Evolutionary conservation across 1,139 yeast genomes (phyloP), one percentile per base, ranked within the genome.

Genomic region (Lodderomyces metapsilosis): DNA sequence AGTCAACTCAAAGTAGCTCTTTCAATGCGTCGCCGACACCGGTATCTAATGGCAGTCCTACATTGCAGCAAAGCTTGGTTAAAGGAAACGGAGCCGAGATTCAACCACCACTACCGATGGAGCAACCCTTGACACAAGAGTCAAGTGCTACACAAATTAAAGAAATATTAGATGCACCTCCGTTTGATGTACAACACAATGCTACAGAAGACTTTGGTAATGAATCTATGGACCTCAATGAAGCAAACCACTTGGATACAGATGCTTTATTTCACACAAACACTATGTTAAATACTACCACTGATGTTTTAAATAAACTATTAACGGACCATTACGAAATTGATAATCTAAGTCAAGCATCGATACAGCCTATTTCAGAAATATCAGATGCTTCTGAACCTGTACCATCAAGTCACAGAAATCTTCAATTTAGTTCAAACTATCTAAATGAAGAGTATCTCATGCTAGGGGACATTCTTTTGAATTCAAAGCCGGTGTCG

Each of bases 381-480:
- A 15, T 28, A 15, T 15, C 36, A 25, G 12, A 20, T 35, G 15
- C 34, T 13, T n/a, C 20, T 8, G 35, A 16, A 33, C 20, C 30
- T 33, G 33, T 17, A 32, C 27, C 10, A 30, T 39, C 12, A 12
- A 13, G n/a, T 20, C 38, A 25, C 18, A 41, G 39, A 21, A 32
- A 31, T 15, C 18, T 15, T 35, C 43, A 43, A 27, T 51, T 51
- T 31, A 47, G 40, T 53, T 68, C 68, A 42, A 72, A 62, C 54
- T 74, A 64, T 56, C 62, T 63, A 47, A 78, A 78, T 55, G 80
- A 78, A 47, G 86, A 81, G 54, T 80, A 80, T 51, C 56, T 69
- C 45, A 78, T 79, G 74, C 59, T 81, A 46, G 82, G 84, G 9
- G 84, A 78, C 52, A 69, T 80, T 5, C 49, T 72, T 20, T 54